phyloP scores from a whole-genome alignment of 805 yeast species.

The Geotrichum ghanense region DNA sequence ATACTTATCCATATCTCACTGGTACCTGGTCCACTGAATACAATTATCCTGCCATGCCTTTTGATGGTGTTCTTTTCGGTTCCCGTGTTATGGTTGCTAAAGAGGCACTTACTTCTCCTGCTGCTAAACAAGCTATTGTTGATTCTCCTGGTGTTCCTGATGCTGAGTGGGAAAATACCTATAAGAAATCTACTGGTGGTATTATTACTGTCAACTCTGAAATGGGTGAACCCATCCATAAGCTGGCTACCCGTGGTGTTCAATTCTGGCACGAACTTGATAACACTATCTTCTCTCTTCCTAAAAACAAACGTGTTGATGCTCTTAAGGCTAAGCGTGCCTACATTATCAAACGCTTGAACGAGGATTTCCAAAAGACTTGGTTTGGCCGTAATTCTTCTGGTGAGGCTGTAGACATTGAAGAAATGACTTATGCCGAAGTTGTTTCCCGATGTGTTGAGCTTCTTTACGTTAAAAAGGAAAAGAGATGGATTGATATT shows the following conservation, averaged over 20 bases:
- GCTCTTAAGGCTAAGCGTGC: slow-evolving; percentile 76
- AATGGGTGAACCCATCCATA: slow-evolving; percentile 99
- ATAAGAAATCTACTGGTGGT: slow-evolving; percentile 95
- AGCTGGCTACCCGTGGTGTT: slow-evolving; percentile 96
- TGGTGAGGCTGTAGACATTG: slow-evolving; percentile 76
- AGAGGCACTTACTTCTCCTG: slow-evolving; percentile 90
- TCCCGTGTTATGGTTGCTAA: slow-evolving; percentile 96
- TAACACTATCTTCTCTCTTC: slow-evolving; percentile 81
- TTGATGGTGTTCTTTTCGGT: slow-evolving; percentile 93
- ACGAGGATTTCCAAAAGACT: slow-evolving; percentile 94
- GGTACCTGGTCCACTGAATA: slow-evolving; percentile 89
- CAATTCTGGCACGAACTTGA: slow-evolving; percentile 96
- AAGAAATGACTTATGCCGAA: slow-evolving; percentile 92
- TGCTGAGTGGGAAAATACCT: slow-evolving; percentile 83
- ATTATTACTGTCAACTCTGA: slow-evolving; percentile 91
- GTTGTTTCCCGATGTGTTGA: slow-evolving; percentile 81
- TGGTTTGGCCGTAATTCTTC: slow-evolving; percentile 81
- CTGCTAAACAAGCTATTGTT: slow-evolving; percentile 86
- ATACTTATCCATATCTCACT: slow-evolving; percentile 93
- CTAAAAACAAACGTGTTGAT: slow-evolving; percentile 72
- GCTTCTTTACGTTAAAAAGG: slow-evolving; percentile 71
- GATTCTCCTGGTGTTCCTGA: slow-evolving; percentile 86
- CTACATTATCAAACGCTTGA: slow-evolving; percentile 72
- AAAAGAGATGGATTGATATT: slow-evolving; percentile 78
- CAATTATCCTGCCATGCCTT: slow-evolving; percentile 97